phyloP scores from a whole-genome alignment of 352 stramenopile genomes.

The Globisporangium recalcitrans region DNA sequence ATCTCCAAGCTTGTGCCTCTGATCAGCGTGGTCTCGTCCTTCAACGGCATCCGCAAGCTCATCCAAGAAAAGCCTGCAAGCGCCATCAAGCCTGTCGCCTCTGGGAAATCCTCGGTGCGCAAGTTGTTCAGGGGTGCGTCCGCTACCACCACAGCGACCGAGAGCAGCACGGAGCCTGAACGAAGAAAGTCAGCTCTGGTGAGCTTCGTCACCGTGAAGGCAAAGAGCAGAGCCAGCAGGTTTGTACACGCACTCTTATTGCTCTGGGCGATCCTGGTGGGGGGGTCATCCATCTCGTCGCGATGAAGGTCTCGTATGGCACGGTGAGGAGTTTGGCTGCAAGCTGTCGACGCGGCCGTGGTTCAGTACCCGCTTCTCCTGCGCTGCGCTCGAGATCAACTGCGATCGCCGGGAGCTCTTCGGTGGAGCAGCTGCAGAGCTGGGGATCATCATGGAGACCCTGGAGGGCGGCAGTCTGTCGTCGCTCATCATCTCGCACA shows the following conservation, averaged over 20 bases:
- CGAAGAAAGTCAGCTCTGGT: not conserved
- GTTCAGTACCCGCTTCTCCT: conserved; percentile 22
- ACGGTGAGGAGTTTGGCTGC: conserved; percentile 17
- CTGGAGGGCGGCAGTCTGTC: conserved; percentile 21
- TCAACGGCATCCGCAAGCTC: conserved; percentile 14
- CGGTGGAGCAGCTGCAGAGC: conserved; percentile 12
- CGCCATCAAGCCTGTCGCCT: not conserved
- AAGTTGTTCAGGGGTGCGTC: not conserved
- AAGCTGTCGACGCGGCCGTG: conserved; percentile 25
- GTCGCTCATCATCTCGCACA: conserved; percentile 26
- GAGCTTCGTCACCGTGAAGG: conserved; percentile 4
- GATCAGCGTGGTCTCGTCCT: conserved; percentile 12
- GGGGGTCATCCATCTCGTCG: conserved; percentile 16
- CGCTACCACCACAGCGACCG: not conserved
- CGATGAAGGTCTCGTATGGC: conserved; percentile 8
- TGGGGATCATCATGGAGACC: conserved; percentile 7
- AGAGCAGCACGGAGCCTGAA: not conserved
- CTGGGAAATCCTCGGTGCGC: not conserved
- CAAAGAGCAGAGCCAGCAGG: conserved; percentile 6
- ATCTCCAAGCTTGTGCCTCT: conserved; percentile 14
- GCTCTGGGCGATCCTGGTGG: conserved; percentile 21
- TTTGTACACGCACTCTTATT: conserved; percentile 22
- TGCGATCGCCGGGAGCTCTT: conserved; percentile 13
- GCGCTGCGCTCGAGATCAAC: conserved; percentile 14
- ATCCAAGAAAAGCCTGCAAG: conserved; percentile 4